Percentiles rank a stretch among this genome's conserved stretches.
Evolutionary conservation across 768 basidiomycete genomes (phyloP).

Genomic region (Tulasnella sp.): DNA sequence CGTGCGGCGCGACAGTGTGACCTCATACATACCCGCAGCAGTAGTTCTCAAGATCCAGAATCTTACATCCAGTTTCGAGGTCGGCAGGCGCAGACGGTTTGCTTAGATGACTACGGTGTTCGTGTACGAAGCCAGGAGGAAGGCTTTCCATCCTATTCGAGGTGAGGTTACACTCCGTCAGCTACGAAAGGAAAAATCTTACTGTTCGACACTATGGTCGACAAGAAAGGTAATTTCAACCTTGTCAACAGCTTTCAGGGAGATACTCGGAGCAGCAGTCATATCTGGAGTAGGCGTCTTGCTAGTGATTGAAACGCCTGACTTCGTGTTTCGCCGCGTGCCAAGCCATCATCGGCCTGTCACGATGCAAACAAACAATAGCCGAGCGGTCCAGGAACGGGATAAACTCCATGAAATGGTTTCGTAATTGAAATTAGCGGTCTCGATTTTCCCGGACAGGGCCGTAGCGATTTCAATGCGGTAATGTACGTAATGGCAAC

Average conservation of each 20-base stretch:
- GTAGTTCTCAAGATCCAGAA: conserved; percentile 72
- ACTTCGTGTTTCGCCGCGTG: not conserved
- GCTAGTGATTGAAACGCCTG: not conserved
- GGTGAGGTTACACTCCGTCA: not conserved
- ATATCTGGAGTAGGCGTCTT: not conserved
- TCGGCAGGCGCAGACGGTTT: conserved; percentile 53
- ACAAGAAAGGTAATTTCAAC: conserved; percentile 54
- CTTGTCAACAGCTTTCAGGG: conserved; percentile 1
- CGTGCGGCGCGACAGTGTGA: too few relatives aligned
- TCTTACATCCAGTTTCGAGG: conserved; percentile 56
- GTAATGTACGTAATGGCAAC: too few relatives aligned
- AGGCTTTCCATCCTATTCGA: conserved; percentile 70
- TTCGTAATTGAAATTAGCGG: too few relatives aligned
- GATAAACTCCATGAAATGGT: too few relatives aligned
- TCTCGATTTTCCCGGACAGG: too few relatives aligned
- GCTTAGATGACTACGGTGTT: conserved; percentile 66
- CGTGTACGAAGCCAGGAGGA: conserved; percentile 77
- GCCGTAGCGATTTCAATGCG: too few relatives aligned
- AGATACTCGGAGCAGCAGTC: not conserved
- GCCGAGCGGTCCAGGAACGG: not conserved
- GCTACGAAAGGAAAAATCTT: conserved; percentile 29
- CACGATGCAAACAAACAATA: not conserved
- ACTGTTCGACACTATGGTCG: conserved; percentile 84
- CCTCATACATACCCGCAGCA: conserved; percentile 48
- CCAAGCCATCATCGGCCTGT: not conserved